Evolutionary conservation across 2,329 filamentous ascomycete genomes (phyloP).

Genomic region (Chaetoscypha palmicola): DNA sequence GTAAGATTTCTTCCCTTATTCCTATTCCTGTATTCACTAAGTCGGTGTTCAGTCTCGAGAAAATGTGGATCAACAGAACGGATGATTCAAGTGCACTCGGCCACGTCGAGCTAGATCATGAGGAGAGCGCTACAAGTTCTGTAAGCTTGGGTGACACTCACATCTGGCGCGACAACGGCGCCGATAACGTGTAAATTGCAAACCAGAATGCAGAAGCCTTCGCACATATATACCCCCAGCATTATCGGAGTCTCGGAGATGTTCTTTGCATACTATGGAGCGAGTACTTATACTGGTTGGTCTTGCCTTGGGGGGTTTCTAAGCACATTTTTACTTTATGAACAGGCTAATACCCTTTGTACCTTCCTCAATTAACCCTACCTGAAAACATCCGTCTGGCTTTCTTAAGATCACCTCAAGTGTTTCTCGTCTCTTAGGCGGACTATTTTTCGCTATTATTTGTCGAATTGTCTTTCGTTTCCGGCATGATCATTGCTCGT

Average conservation of each 20-base stretch:
- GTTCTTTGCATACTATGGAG: not conserved
- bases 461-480: too few relatives aligned
- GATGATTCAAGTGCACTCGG: constrained; percentile 15
- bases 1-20: constrained; percentile 38
- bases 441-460: too few relatives aligned
- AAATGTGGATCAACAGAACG: constrained; percentile 53
- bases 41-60: constrained; percentile 46
- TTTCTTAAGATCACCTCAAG: too few relatives aligned
- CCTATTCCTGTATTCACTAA: constrained; percentile 13
- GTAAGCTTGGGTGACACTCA: constrained; percentile 45
- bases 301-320: too few relatives aligned
- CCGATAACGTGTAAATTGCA: constrained; percentile 30
- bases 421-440: too few relatives aligned
- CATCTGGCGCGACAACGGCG: constrained; percentile 39
- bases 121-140: constrained; percentile 37
- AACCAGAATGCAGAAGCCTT: too few relatives aligned
- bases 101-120: constrained; percentile 14
- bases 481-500: too few relatives aligned
- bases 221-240: constrained; percentile 1
- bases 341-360: not conserved
- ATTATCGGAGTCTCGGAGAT: constrained; percentile 7
- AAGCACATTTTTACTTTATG: not conserved
- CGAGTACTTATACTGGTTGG: too few relatives aligned
- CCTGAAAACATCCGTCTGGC: too few relatives aligned
- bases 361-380: constrained; percentile 1